Conservation (phyloP, 768 basidiomycete genomes). For the Cystobasidium ongulense region DNA sequence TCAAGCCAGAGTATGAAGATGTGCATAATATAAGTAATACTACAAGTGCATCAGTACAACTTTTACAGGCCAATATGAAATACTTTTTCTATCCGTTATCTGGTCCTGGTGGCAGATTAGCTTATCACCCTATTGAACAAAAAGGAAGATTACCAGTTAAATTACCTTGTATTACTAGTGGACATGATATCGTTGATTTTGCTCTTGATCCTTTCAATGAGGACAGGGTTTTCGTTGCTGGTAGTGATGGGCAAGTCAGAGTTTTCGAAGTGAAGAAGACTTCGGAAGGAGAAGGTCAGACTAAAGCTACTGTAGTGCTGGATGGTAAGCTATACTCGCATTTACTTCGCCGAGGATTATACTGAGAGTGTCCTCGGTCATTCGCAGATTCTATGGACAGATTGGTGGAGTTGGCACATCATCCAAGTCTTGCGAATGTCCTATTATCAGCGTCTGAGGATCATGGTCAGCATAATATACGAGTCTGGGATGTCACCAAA, state of each 20-base stretch:
- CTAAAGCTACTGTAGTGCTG: conserved; percentile 38
- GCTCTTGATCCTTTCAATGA: conserved; percentile 42
- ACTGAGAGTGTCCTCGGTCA: conserved; percentile 23
- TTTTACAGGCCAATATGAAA: conserved; percentile 43
- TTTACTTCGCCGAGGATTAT: conserved; percentile 34
- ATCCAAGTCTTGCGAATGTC: conserved; percentile 44
- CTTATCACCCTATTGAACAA: conserved; percentile 42
- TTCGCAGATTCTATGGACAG: conserved; percentile 37
- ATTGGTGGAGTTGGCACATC: conserved; percentile 43
- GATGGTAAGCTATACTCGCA: conserved; percentile 39
- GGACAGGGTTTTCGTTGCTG: conserved; percentile 41
- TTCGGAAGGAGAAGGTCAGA: conserved; percentile 37
- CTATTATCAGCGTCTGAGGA: conserved; percentile 45
- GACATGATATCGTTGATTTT: conserved; percentile 45
- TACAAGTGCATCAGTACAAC: conserved; percentile 43
- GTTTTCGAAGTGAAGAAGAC: conserved; percentile 42
- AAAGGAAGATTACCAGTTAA: conserved; percentile 44
- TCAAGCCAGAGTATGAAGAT: conserved; percentile 46
- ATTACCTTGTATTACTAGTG: conserved; percentile 41
- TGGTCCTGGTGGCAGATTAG: conserved; percentile 46
- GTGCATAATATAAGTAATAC: conserved; percentile 43
- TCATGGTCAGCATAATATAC: conserved; percentile 40
- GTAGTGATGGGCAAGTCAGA: conserved; percentile 45
- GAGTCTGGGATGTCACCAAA: conserved; percentile 42
- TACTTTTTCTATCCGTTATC: conserved; percentile 47